phyloP scores from a whole-genome alignment of 768 basidiomycete genomes.

The Termitomyces sp. region DNA sequence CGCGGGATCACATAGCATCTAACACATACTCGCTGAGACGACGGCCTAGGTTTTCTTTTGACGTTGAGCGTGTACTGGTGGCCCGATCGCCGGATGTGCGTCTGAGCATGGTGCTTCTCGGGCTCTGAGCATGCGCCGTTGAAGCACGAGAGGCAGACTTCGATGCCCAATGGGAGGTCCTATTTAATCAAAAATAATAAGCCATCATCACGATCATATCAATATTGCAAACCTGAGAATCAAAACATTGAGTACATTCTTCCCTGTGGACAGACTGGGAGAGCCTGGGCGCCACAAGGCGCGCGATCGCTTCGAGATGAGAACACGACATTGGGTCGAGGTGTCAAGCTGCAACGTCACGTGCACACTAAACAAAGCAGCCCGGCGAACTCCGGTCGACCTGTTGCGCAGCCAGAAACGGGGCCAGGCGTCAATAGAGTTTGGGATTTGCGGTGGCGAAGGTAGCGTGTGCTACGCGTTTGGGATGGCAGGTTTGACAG shows the following conservation, averaged over 20 bases:
- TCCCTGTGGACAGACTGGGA: constrained; percentile 80
- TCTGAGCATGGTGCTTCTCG: constrained; percentile 65
- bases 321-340: constrained; percentile 37
- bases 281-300: constrained; percentile 50
- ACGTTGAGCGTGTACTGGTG: constrained; percentile 82
- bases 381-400: not conserved
- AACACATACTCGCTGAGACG: constrained; percentile 55
- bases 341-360: not conserved
- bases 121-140: constrained; percentile 80
- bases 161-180: constrained; percentile 73
- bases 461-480: not conserved
- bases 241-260: constrained; percentile 98
- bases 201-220: not conserved
- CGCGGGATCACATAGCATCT: not conserved
- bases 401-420: no score
- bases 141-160: constrained; percentile 91
- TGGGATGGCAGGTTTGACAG: not conserved
- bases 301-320: constrained; percentile 47
- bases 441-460: no score
- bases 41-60: constrained; percentile 64
- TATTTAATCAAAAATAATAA: constrained; percentile 21
- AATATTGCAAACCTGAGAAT: constrained; percentile 62
- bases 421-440: not conserved
- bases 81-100: constrained; percentile 65
- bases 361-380: not conserved